A percentile compares a stretch with the other conserved stretches of the same genome.
phyloP scores from a whole-genome alignment of 2,329 filamentous ascomycete species.

The Didymella pomorum region DNA sequence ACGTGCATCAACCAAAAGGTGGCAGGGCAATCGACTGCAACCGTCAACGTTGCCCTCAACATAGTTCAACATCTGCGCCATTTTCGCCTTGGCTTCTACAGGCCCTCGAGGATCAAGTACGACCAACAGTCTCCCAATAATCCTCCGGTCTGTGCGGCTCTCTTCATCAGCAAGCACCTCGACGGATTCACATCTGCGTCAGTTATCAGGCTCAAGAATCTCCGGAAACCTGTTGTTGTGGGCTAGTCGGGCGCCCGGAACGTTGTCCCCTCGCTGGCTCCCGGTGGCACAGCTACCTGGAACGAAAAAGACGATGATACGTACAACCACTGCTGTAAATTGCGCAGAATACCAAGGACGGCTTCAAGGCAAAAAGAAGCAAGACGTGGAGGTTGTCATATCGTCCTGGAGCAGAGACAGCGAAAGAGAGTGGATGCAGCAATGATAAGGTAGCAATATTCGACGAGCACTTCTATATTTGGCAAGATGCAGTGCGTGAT shows the following conservation, averaged over 20 bases:
- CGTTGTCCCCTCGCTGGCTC: background rate
- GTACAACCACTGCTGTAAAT: background rate
- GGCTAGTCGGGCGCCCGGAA: background rate
- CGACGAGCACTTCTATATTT: too few relatives aligned
- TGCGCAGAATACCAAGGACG: background rate
- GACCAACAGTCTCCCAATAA: background rate
- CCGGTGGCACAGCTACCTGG: background rate
- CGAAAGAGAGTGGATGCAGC: background rate
- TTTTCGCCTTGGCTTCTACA: background rate
- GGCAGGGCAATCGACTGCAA: background rate
- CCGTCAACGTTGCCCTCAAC: background rate
- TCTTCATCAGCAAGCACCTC: background rate
- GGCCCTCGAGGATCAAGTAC: background rate
- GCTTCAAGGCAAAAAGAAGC: background rate
- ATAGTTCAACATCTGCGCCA: background rate
- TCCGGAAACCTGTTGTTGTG: background rate
- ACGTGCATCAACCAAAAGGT: background rate
- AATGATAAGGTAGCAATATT: background rate
- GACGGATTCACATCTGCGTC: background rate
- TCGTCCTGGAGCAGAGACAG: background rate
- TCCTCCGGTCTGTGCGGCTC: background rate
- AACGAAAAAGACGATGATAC: background rate
- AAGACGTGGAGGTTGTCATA: background rate
- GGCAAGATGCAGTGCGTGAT: too few relatives aligned
- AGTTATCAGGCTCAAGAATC: background rate